Percentiles rank a stretch among this genome's conserved stretches.
These are phyloP conservation scores for Gossypium bickii DNA, from an alignment of 345 rosid genomes.

Conservation along the genomic window DNA sequence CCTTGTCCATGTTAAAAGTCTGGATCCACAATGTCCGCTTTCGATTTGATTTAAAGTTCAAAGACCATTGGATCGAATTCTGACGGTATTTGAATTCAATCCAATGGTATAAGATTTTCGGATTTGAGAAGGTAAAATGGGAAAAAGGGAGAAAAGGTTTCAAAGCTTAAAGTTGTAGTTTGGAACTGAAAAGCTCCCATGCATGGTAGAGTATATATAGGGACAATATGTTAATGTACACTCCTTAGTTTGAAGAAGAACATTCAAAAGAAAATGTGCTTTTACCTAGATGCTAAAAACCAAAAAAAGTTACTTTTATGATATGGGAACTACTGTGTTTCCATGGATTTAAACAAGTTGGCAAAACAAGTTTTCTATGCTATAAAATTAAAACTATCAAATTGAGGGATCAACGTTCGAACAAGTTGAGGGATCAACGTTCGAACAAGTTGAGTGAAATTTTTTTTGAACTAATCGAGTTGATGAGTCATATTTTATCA, in stretches of 20 bases:
- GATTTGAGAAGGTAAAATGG: neutral
- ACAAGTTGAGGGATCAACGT: no score
- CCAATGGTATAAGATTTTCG: slow-evolving; percentile 20
- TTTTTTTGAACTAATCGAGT: rapidly evolving
- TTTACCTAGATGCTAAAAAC: slow-evolving; percentile 22
- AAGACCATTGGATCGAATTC: slow-evolving; percentile 32
- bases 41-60: slow-evolving; percentile 15
- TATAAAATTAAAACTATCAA: neutral
- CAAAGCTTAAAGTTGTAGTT: slow-evolving; percentile 29
- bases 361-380: neutral
- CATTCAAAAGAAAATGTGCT: slow-evolving; percentile 36
- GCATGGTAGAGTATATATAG: slow-evolving; percentile 53
- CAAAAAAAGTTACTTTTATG: slow-evolving; percentile 32
- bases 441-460: no score
- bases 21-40: neutral
- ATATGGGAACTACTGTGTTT: slow-evolving; percentile 33
- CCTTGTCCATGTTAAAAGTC: slow-evolving; percentile 48
- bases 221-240: slow-evolving; percentile 33
- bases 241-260: slow-evolving; percentile 26
- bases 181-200: slow-evolving; percentile 27
- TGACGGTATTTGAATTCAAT: slow-evolving; percentile 12
- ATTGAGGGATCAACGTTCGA: no score
- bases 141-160: slow-evolving; percentile 21
- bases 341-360: slow-evolving; percentile 31
- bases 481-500: no score